These are phyloP conservation scores for Hippophae rhamnoides DNA, from an alignment of 306 rosid genomes.

Conservation along the genomic window DNA sequence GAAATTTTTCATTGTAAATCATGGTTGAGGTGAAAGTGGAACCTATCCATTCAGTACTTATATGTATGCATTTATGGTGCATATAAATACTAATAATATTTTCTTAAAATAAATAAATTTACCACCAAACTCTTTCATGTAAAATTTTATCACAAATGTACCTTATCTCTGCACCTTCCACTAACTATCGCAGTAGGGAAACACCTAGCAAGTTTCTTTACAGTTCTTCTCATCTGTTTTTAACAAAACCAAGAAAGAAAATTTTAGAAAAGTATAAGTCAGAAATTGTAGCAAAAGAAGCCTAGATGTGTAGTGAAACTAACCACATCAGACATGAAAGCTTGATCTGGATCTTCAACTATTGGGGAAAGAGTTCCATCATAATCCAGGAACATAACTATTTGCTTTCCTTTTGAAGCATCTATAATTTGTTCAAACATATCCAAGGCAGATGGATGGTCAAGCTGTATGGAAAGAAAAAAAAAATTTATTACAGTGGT, in stretches of 20 bases:
- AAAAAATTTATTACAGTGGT: not conserved
- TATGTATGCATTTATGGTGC: no score
- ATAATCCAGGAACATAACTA: slow-evolving; percentile 80
- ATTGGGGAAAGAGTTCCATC: slow-evolving; percentile 94
- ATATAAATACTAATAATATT: no score
- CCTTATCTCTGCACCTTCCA: slow-evolving; percentile 90
- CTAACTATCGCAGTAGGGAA: slow-evolving; percentile 91
- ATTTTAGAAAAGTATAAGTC: not conserved
- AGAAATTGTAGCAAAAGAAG: no score
- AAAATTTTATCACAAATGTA: slow-evolving; percentile 11
- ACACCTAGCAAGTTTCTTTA: slow-evolving; percentile 57
- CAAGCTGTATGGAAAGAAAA: slow-evolving; percentile 28
- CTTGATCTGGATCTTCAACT: slow-evolving; percentile 77
- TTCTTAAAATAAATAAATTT: no score
- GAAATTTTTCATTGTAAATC: no score
- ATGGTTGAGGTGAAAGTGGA: no score
- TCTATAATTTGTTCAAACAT: slow-evolving; percentile 68
- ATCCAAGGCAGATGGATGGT: slow-evolving; percentile 79
- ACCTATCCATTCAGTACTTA: no score
- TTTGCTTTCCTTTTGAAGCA: slow-evolving; percentile 69
- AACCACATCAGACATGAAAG: slow-evolving; percentile 73
- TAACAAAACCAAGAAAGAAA: not conserved
- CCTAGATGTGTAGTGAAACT: slow-evolving; percentile 13
- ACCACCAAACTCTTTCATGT: no score
- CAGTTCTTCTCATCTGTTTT: slow-evolving; percentile 80